Base-by-base conservation (phyloP, 1,139 yeast genomes). In the Lizanozyma gosingica region DNA sequence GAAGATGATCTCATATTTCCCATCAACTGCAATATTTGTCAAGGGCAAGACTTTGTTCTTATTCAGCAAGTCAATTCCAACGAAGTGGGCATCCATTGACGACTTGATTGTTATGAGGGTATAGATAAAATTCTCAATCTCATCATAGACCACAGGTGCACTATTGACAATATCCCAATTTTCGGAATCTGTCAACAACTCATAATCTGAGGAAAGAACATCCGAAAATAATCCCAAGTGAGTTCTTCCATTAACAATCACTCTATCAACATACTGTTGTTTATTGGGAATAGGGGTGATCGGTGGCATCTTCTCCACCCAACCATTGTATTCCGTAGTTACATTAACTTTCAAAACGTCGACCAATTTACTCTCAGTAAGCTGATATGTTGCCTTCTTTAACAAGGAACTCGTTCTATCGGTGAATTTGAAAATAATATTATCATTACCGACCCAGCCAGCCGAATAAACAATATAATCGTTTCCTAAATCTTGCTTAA, bases 391-490 rank as follows among this genome's bases (percentile, higher is more conserved):
- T 34, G 75, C 66, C 35, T 83, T 80, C 39, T 78, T 70, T 49
- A 84, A 61, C 0, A 60, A 43, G 35, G 76, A 80, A 42, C 95
- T 83, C 15, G 75, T 73, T 44, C 97, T 68, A 55, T 87, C 92
- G 3, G 94, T 67, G 39, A 76, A 69, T 50, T 87, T 83, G 40
- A 83, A 61, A 14, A 90, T 50, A 18, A 86, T 72, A 33, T 67
- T 61, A 9, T 69, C 53, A 11, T 62, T 55, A 45, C 77, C 80
- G 2, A 85, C 57, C 96, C 96, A 92, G 8, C 61, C 56, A 1
- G 76, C 84, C 50, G 82, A 85, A 48, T 92, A 87, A 15, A 92
- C 65, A 9, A 83, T 61, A 41, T 67, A 70, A 34, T 81, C 86
- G 0, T 55, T 49, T 8, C 75, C 77, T 2, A 72, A 45, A n/a